phyloP scores from a whole-genome alignment of 148 eudicot genomes.

The Rheum nobile region DNA sequence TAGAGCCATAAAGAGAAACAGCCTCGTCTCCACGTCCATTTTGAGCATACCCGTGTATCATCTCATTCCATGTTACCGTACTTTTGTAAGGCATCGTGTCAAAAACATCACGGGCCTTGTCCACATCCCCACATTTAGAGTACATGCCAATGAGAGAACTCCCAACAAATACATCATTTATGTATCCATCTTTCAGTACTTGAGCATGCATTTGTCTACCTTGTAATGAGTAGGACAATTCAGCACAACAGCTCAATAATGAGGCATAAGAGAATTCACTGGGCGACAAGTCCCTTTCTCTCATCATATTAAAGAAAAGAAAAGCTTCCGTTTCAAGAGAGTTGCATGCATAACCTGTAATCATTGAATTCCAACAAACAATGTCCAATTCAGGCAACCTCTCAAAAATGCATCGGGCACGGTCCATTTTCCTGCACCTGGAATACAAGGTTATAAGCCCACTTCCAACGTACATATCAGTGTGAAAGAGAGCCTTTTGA shows the following conservation, averaged over 20 bases:
- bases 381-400: constrained; percentile 36
- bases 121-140: constrained; percentile 58
- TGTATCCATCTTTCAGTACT: constrained; percentile 39
- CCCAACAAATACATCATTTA: constrained; percentile 46
- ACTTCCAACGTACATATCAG: constrained; percentile 56
- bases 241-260: constrained; percentile 48
- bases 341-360: constrained; percentile 49
- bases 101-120: constrained; percentile 34
- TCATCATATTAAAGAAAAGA: constrained; percentile 40
- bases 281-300: constrained; percentile 31
- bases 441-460: constrained; percentile 63
- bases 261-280: constrained; percentile 56
- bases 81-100: constrained; percentile 37
- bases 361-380: constrained; percentile 69
- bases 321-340: constrained; percentile 46
- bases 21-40: constrained; percentile 57
- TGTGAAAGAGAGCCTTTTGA: constrained; percentile 20
- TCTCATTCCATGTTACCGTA: constrained; percentile 59
- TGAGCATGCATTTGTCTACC: constrained; percentile 57
- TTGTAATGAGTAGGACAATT: constrained; percentile 35
- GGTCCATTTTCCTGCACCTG: constrained; percentile 36
- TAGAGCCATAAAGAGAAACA: constrained; percentile 31
- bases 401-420: constrained; percentile 39
- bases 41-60: constrained; percentile 77
- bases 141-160: constrained; percentile 69